Base-by-base conservation (phyloP, 2,329 filamentous ascomycete genomes). In the Neofusicoccum kwambonambiense region DNA sequence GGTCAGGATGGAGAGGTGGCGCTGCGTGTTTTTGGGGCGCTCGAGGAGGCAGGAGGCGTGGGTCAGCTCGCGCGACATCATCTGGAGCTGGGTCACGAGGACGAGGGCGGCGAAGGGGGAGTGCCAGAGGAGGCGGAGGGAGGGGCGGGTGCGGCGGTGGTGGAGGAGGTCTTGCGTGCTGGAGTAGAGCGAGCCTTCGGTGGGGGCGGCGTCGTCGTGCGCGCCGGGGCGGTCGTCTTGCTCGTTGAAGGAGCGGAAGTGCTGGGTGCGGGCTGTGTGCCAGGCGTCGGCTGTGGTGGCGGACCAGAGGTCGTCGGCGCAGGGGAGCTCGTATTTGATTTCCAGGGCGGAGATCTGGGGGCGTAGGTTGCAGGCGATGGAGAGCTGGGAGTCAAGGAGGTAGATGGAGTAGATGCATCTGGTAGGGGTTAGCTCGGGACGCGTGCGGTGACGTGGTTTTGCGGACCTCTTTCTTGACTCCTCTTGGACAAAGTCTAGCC, bases 381-480 rank as follows among this genome's bases (percentile, higher is more conserved):
- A 44, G 19, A 57, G 54, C 27, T 57, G 63, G 2, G 67, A 69
- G 2, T 70, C 68, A 5, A 70, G 70, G 3, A 71, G 66, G 4
- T 70, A 72, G 3, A 72, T 60, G 19, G 70, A 67, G 47, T 72
- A 70, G 45, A 71, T 70, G 67, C 70, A 71, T 37, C 70, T 56
- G n/a, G 67, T 62, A 47, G 69, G 68, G 22, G 15, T 52, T 3
- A 52, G 31, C 37, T 22, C 22, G 34, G 6, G 7, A 5, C 69
- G 7, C 64, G 65, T 34, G 67, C 64, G 49, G 69, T 3, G n/a
- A 17, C 4, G 2, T 5, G 9, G 19, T 3, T 11, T 1, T 3
- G 11, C 6, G 42, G 22, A 22, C 54, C 54, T 35, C 27, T 57
- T 57, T 1, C 54, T 15, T 12, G 22, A n/a, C 22, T 57, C 54